These are phyloP conservation scores for Candida anutae DNA, from an alignment of 1,139 yeast genomes.

Conservation along the genomic window DNA sequence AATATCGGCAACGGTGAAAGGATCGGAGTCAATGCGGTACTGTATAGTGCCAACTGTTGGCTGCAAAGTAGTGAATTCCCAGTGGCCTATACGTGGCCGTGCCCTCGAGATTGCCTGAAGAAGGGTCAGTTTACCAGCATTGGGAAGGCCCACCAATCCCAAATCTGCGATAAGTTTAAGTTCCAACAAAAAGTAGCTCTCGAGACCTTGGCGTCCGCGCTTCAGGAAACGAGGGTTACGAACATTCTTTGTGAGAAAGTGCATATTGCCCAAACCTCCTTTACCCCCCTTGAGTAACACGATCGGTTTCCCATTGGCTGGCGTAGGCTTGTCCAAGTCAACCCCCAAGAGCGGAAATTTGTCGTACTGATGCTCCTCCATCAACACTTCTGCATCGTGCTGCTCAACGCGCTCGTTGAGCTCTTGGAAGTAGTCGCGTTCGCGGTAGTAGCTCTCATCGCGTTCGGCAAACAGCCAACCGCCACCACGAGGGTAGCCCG, in stretches of 20 bases:
- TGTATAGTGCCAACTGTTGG: slow-evolving; percentile 89
- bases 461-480: slow-evolving; percentile 86
- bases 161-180: slow-evolving; percentile 83
- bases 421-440: slow-evolving; percentile 55
- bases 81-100: slow-evolving; percentile 85
- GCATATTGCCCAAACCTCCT: slow-evolving; percentile 97
- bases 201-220: slow-evolving; percentile 64
- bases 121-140: slow-evolving; percentile 91
- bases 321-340: slow-evolving; percentile 62
- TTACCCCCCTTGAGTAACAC: slow-evolving; percentile 73
- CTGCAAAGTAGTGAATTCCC: slow-evolving; percentile 92
- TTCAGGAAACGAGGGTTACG: slow-evolving; percentile 89
- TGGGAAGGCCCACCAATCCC: slow-evolving; percentile 91
- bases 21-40: slow-evolving; percentile 55
- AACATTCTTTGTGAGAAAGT: slow-evolving; percentile 73
- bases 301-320: slow-evolving; percentile 45
- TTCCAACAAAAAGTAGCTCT: slow-evolving; percentile 67
- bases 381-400: slow-evolving; percentile 54
- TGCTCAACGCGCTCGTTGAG: slow-evolving; percentile 55
- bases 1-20: slow-evolving; percentile 93
- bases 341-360: slow-evolving; percentile 72
- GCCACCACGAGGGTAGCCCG: slow-evolving; percentile 53
- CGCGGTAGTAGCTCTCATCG: slow-evolving; percentile 60
- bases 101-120: slow-evolving; percentile 86
- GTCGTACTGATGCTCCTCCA: slow-evolving; percentile 58